Evolutionary conservation across 1,139 yeast genomes (phyloP).

Genomic region (Lodderomyces parapsilosis): DNA sequence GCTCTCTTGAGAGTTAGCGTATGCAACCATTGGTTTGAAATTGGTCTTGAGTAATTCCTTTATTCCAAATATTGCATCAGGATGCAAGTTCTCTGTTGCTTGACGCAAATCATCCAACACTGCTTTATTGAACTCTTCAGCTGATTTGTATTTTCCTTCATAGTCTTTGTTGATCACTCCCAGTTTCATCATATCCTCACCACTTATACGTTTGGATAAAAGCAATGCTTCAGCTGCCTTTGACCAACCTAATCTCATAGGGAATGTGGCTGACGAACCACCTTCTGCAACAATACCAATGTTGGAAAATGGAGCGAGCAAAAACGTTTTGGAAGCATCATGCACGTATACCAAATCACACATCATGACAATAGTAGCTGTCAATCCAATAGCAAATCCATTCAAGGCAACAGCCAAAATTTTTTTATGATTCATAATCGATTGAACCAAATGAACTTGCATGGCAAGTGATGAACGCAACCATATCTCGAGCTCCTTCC

Average conservation of each 20-base stretch:
- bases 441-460: constrained; percentile 65
- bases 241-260: constrained; percentile 70
- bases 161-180: constrained; percentile 63
- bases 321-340: constrained; percentile 54
- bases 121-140: constrained; percentile 58
- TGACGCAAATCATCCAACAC: constrained; percentile 48
- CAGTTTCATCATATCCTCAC: constrained; percentile 50
- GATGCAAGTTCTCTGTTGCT: constrained; percentile 50
- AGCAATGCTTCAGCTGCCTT: constrained; percentile 72
- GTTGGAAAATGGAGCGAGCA: constrained; percentile 76
- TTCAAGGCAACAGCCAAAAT: constrained; percentile 73
- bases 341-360: constrained; percentile 75
- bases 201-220: constrained; percentile 63
- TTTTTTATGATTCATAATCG: constrained; percentile 70
- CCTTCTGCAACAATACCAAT: constrained; percentile 86
- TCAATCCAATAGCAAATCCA: constrained; percentile 84
- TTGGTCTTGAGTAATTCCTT: constrained; percentile 55
- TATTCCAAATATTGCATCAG: constrained; percentile 59
- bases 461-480: constrained; percentile 60
- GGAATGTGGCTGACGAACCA: constrained; percentile 66
- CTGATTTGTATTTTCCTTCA: constrained; percentile 42
- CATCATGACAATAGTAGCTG: constrained; percentile 72
- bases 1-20: constrained; percentile 63
- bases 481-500: constrained; percentile 53
- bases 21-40: constrained; percentile 41